Evolutionary conservation across 768 basidiomycete genomes (phyloP), one percentile per base, ranked within the genome.

Genomic region (Ramaria rubella): DNA sequence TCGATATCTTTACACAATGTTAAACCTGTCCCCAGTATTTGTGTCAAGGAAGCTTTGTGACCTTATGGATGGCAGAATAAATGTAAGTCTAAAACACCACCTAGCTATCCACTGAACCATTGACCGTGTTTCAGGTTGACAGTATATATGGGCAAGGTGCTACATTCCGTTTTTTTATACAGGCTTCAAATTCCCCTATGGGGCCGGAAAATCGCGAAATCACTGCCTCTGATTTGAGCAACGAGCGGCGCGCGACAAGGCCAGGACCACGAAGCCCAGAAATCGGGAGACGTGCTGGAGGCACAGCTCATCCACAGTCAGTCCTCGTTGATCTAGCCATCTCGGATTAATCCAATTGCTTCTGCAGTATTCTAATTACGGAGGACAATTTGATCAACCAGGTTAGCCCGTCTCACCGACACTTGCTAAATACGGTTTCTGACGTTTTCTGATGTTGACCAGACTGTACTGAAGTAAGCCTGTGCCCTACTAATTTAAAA

Each of bases 141-240:
- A 67, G 65, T 27, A 63, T 69, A 40, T 65, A 67, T 31, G 73
- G 71, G 21, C 58, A 71, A 59, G 72, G 72, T 4, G 61, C 67
- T 26, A 67, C 71, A 0, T 75, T 75, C 64, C 63, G 73, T 9
- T 75, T 75, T 62, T 74, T 66, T 62, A 66, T 75, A 31, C 42
- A 61, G 23, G 64, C 65, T 8, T 43, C 52, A 27, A 64, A 65
- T 5, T 53, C 57, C 17, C 57, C 59, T 12, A 50, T 52, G 24
- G 55, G 43, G n/a, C 55, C 55, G 15, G 31, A 49, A 45, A 19
- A 33, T 19, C 27, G 1, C n/a, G 52, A 48, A 24, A 48, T 44
- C 38, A 5, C 40, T 26, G 40, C 14, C n/a, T n/a, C n/a, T n/a
- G n/a, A n/a, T n/a, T 52, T 17, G n/a, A 19, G n/a, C 14, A 48